These are phyloP conservation scores for Halenospora varia DNA, from an alignment of 495 filamentous ascomycete genomes.

Conservation along the genomic window DNA sequence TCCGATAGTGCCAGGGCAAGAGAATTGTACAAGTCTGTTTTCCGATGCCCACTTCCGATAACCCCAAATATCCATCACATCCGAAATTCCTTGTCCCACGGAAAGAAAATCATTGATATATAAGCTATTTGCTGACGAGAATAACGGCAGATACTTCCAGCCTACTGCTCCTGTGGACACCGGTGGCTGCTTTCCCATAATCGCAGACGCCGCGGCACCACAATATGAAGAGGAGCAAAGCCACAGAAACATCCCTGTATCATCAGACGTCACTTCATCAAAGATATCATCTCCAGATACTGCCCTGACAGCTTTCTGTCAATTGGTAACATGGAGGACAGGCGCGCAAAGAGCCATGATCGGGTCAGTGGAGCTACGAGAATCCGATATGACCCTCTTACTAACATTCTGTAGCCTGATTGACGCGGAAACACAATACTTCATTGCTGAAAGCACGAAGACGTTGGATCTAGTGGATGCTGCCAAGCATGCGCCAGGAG, in stretches of 20 bases:
- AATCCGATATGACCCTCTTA: not conserved
- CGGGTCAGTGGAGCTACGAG: conserved; percentile 19
- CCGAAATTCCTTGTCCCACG: too few species aligned
- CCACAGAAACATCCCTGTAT: conserved; percentile 34
- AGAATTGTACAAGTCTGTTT: conserved; percentile 24
- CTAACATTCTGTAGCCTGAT: conserved; percentile 27
- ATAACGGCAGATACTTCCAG: conserved; percentile 25
- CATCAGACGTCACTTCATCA: conserved; percentile 45
- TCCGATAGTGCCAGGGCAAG: conserved; percentile 20
- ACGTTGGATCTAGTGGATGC: conserved; percentile 32
- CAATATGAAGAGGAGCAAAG: conserved; percentile 18
- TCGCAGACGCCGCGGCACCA: not conserved
- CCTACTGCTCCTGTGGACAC: conserved; percentile 17
- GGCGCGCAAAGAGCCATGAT: conserved; percentile 45
- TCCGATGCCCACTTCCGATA: not conserved
- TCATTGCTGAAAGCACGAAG: conserved; percentile 51
- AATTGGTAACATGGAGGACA: conserved; percentile 45
- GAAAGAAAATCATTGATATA: too few species aligned
- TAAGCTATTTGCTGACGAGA: too few species aligned
- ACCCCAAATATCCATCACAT: too few species aligned
- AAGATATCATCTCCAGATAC: conserved; percentile 49
- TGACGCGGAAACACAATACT: conserved; percentile 41
- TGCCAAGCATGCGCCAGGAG: conserved; percentile 29
- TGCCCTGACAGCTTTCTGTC: conserved; percentile 60
- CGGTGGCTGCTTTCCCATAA: conserved; percentile 7